Evolutionary conservation across 805 yeast species (phyloP).

Genomic region (Yarrowia bubula): DNA sequence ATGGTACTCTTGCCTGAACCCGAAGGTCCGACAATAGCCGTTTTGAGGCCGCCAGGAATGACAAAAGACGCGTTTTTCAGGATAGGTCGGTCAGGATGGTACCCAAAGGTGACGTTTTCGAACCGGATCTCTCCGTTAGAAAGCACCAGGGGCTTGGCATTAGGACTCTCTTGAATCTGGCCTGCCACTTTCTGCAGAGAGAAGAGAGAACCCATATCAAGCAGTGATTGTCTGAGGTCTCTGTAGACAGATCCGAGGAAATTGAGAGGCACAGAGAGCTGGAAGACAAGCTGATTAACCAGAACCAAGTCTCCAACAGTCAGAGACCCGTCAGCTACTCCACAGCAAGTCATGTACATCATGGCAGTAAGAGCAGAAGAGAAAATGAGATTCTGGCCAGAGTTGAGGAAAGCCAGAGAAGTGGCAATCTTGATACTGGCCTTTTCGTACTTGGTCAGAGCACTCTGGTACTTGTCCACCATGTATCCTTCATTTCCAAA

Average conservation of each 20-base stretch:
- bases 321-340: constrained; percentile 76
- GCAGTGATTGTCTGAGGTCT: constrained; percentile 84
- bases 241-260: constrained; percentile 94
- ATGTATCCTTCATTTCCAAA: constrained; percentile 88
- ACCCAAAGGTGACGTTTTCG: constrained; percentile 91
- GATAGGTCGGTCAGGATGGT: constrained; percentile 85
- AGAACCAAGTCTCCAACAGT: constrained; percentile 94
- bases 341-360: constrained; percentile 98
- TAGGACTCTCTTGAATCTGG: constrained; percentile 57
- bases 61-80: constrained; percentile 74
- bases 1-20: constrained; percentile 96
- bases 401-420: constrained; percentile 66
- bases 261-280: constrained; percentile 89
- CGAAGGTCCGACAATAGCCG: constrained; percentile 94
- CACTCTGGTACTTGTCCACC: constrained; percentile 71
- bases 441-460: constrained; percentile 70
- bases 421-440: constrained; percentile 72
- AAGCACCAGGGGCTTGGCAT: constrained; percentile 61
- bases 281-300: constrained; percentile 94
- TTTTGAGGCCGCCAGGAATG: constrained; percentile 86
- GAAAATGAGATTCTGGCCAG: constrained; percentile 77
- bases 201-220: constrained; percentile 95
- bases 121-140: constrained; percentile 76
- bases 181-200: constrained; percentile 75
- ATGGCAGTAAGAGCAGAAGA: constrained; percentile 88